Percentiles rank a stretch among this genome's conserved stretches.
These are phyloP conservation scores for Volvox carteri DNA, from an alignment of 163 green algal genomes.

Conservation along the genomic window DNA sequence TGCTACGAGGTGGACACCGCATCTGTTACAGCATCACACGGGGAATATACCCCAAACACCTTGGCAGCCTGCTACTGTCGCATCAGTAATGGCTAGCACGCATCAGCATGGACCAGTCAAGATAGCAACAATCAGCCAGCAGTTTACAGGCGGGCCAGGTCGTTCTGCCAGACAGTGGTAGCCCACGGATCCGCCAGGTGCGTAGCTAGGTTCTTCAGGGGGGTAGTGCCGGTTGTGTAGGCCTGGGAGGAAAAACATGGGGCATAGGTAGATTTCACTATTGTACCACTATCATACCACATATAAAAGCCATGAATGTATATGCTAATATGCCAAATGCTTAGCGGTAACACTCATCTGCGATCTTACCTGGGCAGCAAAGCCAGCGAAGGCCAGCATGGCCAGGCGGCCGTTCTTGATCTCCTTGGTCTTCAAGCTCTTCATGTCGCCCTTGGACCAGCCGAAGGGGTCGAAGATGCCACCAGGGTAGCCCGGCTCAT, in stretches of 20 bases:
- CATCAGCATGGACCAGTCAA: too few species aligned
- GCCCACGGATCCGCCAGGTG: conserved; percentile 85
- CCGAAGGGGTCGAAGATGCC: conserved; percentile 93
- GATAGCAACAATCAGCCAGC: neutral
- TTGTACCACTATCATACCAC: too few species aligned
- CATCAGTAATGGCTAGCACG: too few species aligned
- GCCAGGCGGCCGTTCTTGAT: conserved; percentile 95
- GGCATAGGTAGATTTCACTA: too few species aligned
- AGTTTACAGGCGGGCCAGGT: conserved; percentile 66
- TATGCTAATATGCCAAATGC: too few species aligned
- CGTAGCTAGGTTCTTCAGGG: conserved; percentile 76
- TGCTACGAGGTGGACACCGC: too few species aligned
- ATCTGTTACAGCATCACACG: too few species aligned
- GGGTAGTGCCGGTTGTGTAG: conserved; percentile 82
- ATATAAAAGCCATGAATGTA: too few species aligned
- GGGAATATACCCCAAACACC: too few species aligned
- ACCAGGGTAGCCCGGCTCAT: conserved; percentile 85
- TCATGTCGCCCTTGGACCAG: conserved; percentile 81
- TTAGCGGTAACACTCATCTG: too few species aligned
- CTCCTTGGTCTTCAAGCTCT: conserved; percentile 89
- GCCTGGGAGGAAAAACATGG: conserved; percentile 63
- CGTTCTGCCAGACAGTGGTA: conserved; percentile 73
- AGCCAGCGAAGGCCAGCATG: conserved; percentile 92
- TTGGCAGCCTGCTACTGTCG: too few species aligned
- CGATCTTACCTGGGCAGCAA: conserved; percentile 82